Evolutionary conservation across 23 red algal species (phyloP).

Genomic region (Gracilaria gracilis): DNA sequence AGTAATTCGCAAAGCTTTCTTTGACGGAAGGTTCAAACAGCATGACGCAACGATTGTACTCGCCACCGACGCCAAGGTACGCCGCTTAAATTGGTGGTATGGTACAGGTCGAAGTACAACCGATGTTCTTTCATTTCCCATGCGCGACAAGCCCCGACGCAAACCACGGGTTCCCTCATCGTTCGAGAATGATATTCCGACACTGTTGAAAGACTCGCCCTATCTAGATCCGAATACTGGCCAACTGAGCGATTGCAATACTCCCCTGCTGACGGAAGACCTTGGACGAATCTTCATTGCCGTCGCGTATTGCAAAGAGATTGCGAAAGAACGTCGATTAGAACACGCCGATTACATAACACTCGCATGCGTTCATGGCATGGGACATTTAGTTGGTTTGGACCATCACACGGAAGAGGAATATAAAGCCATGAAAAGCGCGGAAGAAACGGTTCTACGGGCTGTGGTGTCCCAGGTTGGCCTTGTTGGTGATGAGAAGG

Average conservation of each 20-base stretch:
- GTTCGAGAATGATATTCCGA: neutral
- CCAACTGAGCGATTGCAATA: neutral
- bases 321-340: conserved; percentile 36
- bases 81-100: conserved; percentile 31
- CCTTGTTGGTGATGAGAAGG: neutral
- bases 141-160: neutral
- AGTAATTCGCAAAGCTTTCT: conserved; percentile 31
- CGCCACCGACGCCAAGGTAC: conserved; percentile 29
- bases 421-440: conserved; percentile 36
- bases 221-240: conserved; percentile 30
- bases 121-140: conserved; percentile 58
- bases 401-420: conserved; percentile 27
- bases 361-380: conserved; percentile 42
- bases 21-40: conserved; percentile 30
- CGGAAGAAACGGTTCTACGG: conserved; percentile 23
- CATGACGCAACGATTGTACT: conserved; percentile 40
- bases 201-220: neutral
- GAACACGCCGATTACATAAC: conserved; percentile 38
- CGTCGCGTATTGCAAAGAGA: conserved; percentile 11
- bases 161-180: neutral
- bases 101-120: conserved; percentile 20
- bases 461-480: neutral
- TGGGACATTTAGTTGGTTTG: conserved; percentile 61
- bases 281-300: conserved; percentile 45
- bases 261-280: conserved; percentile 6